A percentile compares a stretch with the other conserved stretches of the same genome.
phyloP scores from a whole-genome alignment of 805 yeast species.

The Barnettozyma wickerhamii region DNA sequence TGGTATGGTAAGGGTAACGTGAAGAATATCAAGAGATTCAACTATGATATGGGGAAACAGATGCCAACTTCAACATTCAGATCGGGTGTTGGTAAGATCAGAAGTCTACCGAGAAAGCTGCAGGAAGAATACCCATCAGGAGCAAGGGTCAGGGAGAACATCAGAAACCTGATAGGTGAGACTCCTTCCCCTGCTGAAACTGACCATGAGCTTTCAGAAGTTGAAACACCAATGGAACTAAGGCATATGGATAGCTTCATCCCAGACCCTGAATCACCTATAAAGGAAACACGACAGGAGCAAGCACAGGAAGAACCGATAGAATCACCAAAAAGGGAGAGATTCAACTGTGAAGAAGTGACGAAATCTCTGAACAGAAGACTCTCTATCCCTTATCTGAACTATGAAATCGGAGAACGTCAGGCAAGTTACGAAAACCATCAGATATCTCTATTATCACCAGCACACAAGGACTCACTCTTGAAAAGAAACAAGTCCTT shows the following conservation, averaged over 20 bases:
- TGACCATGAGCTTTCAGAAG: slow-evolving; percentile 2
- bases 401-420: slow-evolving; percentile 29
- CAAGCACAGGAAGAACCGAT: too few relatives aligned
- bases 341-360: slow-evolving; percentile 11
- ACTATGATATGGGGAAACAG: slow-evolving; percentile 1
- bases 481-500: slow-evolving; percentile 35
- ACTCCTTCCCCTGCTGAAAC: not conserved
- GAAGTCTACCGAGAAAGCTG: slow-evolving; percentile 20
- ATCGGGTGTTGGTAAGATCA: slow-evolving; percentile 26
- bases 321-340: not conserved
- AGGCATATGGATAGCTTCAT: not conserved
- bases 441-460: slow-evolving; percentile 8
- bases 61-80: slow-evolving; percentile 14
- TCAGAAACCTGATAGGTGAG: not conserved
- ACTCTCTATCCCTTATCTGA: slow-evolving; percentile 35
- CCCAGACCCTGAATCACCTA: not conserved
- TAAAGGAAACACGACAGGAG: slow-evolving; percentile 10
- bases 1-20: slow-evolving; percentile 50
- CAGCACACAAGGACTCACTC: not conserved
- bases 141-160: slow-evolving; percentile 5
- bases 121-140: slow-evolving; percentile 17
- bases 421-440: slow-evolving; percentile 26
- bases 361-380: slow-evolving; percentile 31
- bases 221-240: not conserved
- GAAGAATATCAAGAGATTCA: slow-evolving; percentile 27